These are phyloP conservation scores for Podila epigama DNA, from an alignment of 192 early-diverging fungal genomes.

Conservation along the genomic window DNA sequence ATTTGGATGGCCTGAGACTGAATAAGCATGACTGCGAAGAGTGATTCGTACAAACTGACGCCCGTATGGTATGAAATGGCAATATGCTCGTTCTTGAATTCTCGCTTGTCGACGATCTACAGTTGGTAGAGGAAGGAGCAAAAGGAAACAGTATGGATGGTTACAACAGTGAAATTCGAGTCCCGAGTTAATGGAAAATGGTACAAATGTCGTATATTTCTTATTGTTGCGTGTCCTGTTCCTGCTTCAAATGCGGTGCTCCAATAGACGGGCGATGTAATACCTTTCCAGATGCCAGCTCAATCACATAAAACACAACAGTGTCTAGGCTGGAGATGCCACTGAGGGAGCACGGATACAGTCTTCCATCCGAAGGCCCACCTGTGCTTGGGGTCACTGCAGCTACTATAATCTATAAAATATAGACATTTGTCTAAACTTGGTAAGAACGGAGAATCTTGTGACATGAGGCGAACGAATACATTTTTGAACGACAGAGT, in stretches of 20 bases:
- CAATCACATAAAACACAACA: constrained; percentile 69
- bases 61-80: constrained; percentile 70
- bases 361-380: constrained; percentile 24
- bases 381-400: constrained; percentile 56
- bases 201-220: too few species aligned
- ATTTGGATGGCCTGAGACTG: constrained; percentile 76
- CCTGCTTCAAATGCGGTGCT: too few species aligned
- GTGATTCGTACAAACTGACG: constrained; percentile 67
- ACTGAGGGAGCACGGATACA: constrained; percentile 59
- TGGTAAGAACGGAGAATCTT: too few species aligned
- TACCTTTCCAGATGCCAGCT: constrained; percentile 67
- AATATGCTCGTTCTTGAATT: constrained; percentile 68
- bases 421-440: too few species aligned
- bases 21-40: constrained; percentile 72
- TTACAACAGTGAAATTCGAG: background rate
- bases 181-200: too few species aligned
- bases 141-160: background rate
- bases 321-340: constrained; percentile 64
- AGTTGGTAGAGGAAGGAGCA: background rate
- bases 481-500: too few species aligned
- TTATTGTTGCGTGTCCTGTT: too few species aligned
- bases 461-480: too few species aligned
- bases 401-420: constrained; percentile 64
- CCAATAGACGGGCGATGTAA: background rate
- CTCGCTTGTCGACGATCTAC: constrained; percentile 63